Evolutionary conservation across 169 alveolate genomes (phyloP).

Genomic region (Miamiensis avidus): DNA sequence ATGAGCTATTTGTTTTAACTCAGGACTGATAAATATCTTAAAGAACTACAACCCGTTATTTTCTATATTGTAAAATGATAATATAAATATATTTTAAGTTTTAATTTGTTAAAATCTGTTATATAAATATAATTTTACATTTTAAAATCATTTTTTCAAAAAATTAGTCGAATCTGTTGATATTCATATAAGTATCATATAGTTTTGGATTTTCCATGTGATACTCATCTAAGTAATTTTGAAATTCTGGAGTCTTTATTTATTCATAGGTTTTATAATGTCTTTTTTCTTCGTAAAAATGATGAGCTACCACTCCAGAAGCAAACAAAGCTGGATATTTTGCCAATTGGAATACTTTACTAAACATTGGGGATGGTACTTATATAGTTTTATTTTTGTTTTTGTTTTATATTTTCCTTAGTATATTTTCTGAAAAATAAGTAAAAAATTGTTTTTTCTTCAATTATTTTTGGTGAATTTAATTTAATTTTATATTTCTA

Average conservation of each 20-base stretch:
- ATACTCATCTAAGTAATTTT: slow-evolving; percentile 2
- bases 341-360: background rate
- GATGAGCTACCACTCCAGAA: background rate
- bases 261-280: background rate
- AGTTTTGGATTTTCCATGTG: slow-evolving; percentile 1
- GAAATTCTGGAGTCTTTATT: background rate
- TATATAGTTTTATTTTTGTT: background rate
- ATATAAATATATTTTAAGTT: too few relatives aligned
- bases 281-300: background rate
- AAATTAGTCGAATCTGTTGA: slow-evolving; percentile 5
- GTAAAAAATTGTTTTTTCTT: too few relatives aligned
- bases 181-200: slow-evolving; percentile 4
- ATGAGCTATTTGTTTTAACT: slow-evolving; percentile 1
- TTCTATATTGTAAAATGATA: background rate
- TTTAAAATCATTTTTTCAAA: slow-evolving; percentile 20
- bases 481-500: too few relatives aligned
- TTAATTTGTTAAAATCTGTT: too few relatives aligned
- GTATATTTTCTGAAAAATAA: too few relatives aligned
- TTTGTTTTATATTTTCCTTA: too few relatives aligned
- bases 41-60: slow-evolving; percentile 2
- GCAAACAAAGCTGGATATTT: background rate
- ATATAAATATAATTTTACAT: background rate
- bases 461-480: too few relatives aligned
- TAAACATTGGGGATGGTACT: background rate
- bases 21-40: slow-evolving; percentile 9